Evolutionary conservation across 2,329 filamentous ascomycete species (phyloP), one percentile per base, ranked within the genome.

Genomic region (Juglanconis oblonga): DNA sequence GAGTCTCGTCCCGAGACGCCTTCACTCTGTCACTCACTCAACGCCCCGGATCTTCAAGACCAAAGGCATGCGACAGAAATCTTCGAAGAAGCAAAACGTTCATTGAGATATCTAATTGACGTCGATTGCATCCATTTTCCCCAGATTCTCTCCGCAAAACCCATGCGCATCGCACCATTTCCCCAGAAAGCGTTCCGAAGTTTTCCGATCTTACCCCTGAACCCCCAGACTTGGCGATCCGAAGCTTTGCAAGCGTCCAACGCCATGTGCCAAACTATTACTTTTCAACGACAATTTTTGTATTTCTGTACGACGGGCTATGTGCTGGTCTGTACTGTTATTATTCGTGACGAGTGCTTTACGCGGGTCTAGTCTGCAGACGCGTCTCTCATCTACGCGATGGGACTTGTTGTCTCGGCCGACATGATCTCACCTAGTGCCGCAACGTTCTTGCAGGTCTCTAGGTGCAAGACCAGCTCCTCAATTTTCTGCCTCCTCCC

Each of bases 71-170:
- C 51, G 40, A 17, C 29, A 58, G 32, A 17, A 24, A 33, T 32
- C 33, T n/a, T 14, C 49, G 38, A 53, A 53, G 36, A 53, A 53
- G n/a, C 32, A 36, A 42, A 29, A 54, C 55, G 51, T 54, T 44
- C 2, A 31, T 52, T 52, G 50, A 42, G 50, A 38, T 53, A 45
- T 10, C 33, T 45, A 55, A 59, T 58, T 52, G 55, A 62, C 47
- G 51, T 62, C 44, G 55, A 58, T 35, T 58, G 50, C 53, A 55
- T 58, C 55, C 55, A 45, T 54, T 59, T 62, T 62, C 57, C 57
- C 60, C 60, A 60, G 60, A 62, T 62, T 59, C 57, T 60, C 60
- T 62, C 60, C 60, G 60, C 60, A 62, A 59, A 59, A 50, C 50
- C 59, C 59, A 58, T 62, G 55, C 45, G 32, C 24, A 24, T 49